A percentile compares a stretch with the other conserved stretches of the same genome.
These are phyloP conservation scores for Reutealis trisperma DNA, from an alignment of 345 rosid species.

Conservation along the genomic window DNA sequence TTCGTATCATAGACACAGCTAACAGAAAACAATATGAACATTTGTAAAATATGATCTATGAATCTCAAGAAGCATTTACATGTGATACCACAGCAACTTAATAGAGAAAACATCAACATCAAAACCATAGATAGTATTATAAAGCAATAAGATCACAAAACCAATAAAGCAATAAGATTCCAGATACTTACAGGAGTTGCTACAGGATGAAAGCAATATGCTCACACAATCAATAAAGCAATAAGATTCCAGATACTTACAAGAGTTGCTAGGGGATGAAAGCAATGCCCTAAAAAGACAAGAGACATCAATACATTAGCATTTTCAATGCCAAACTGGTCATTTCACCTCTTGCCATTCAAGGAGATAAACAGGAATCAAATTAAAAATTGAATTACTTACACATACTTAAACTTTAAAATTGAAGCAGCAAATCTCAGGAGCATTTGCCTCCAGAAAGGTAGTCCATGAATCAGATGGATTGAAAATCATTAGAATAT, in stretches of 20 bases:
- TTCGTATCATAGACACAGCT: background rate
- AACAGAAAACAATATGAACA: background rate
- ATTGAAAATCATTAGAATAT: conserved; percentile 49
- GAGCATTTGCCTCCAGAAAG: conserved; percentile 55
- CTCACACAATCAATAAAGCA: conserved; percentile 19
- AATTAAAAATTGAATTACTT: conserved; percentile 32
- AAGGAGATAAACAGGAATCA: background rate
- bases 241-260: conserved; percentile 43
- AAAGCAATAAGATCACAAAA: background rate
- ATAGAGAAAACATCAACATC: background rate
- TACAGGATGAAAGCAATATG: conserved; percentile 24
- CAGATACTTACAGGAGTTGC: conserved; percentile 46
- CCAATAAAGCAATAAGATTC: background rate
- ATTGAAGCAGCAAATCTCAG: conserved; percentile 38
- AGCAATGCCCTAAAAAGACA: conserved; percentile 37
- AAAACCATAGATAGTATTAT: background rate
- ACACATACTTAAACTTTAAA: conserved; percentile 36
- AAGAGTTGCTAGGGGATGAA: conserved; percentile 28
- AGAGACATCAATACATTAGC: conserved; percentile 23
- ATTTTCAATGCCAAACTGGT: background rate
- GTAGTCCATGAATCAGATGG: conserved; percentile 62
- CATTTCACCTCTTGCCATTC: background rate
- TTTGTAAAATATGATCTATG: background rate
- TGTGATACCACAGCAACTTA: background rate
- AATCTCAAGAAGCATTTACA: background rate